Evolutionary conservation across 148 eudicot genomes (phyloP).

Genomic region (Camellia sinensis): DNA sequence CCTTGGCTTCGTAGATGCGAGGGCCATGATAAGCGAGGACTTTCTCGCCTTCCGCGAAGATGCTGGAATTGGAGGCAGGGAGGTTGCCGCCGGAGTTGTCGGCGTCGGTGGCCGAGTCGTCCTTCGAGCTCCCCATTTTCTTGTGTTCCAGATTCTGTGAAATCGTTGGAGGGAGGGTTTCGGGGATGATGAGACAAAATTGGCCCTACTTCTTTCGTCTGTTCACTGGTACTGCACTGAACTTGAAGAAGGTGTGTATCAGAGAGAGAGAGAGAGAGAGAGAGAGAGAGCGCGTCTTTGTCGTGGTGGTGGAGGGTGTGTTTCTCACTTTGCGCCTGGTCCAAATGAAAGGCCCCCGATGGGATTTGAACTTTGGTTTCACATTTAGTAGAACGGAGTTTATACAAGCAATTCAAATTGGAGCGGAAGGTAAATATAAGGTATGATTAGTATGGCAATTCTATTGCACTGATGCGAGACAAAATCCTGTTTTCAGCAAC

Average conservation of each 20-base stretch:
- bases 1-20: conserved; percentile 97
- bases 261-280: conserved; percentile 7
- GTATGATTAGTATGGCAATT: neutral
- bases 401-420: neutral
- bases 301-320: neutral
- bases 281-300: neutral
- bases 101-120: conserved; percentile 56
- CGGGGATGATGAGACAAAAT: neutral
- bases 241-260: neutral
- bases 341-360: neutral
- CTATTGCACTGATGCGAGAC: neutral
- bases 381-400: neutral
- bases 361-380: neutral
- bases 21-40: conserved; percentile 97
- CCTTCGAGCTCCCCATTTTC: conserved; percentile 78
- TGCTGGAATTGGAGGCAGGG: conserved; percentile 42
- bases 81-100: conserved; percentile 57
- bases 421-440: neutral
- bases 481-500: conserved; percentile 6
- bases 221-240: neutral
- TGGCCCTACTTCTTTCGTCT: neutral
- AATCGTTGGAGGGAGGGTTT: neutral
- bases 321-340: neutral
- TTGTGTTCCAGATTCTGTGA: neutral
- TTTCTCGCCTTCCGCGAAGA: conserved; percentile 75